These are phyloP conservation scores for Leishmania lainsoni DNA, from an alignment of 208 protist genomes.

Conservation along the genomic window DNA sequence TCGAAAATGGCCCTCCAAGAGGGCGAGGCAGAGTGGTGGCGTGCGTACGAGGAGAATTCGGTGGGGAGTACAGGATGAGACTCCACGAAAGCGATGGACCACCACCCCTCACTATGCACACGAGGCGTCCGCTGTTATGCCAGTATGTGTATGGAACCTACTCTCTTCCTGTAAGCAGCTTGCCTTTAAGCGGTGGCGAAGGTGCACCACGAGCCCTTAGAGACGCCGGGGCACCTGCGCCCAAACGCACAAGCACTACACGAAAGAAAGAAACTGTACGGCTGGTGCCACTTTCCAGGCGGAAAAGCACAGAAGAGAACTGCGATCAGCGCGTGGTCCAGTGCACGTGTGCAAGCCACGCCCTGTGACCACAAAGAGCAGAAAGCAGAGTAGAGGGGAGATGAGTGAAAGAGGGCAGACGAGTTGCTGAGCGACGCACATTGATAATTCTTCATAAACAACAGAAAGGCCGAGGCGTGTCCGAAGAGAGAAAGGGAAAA, in stretches of 20 bases:
- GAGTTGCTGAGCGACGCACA: not conserved
- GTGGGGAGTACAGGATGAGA: not conserved
- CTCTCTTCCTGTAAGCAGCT: not conserved
- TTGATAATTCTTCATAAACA: not conserved
- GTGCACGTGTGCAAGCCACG: not conserved
- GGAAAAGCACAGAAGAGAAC: not conserved
- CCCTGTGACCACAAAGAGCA: not conserved
- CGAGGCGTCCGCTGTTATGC: not conserved
- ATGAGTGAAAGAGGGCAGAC: not conserved
- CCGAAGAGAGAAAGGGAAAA: not conserved
- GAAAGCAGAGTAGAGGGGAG: not conserved
- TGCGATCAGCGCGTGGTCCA: not conserved
- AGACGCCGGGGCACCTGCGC: not conserved
- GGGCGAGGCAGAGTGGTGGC: not conserved
- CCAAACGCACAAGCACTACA: not conserved
- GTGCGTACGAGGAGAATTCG: not conserved
- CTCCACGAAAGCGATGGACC: not conserved
- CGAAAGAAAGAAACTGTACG: too few relatives aligned
- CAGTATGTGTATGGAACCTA: not conserved
- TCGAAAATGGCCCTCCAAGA: not conserved
- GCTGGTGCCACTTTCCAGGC: not conserved
- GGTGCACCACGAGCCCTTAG: not conserved
- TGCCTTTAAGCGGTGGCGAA: not conserved
- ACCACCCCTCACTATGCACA: not conserved
- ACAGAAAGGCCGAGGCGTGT: not conserved